phyloP scores from a whole-genome alignment of 2,329 filamentous ascomycete species.

The Curvularia hawaiiensis region DNA sequence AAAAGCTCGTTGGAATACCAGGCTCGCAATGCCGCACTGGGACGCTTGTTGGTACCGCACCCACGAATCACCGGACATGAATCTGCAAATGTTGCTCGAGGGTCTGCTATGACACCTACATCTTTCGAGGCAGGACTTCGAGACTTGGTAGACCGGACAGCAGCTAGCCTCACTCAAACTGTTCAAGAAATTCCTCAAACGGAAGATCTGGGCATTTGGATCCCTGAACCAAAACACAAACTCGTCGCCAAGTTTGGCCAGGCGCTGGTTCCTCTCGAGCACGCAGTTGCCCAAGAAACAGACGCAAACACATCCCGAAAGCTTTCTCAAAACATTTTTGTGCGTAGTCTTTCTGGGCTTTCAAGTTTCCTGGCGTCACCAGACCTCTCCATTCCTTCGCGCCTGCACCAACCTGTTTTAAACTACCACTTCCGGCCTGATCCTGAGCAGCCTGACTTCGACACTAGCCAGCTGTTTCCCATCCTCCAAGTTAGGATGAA shows the following conservation, averaged over 20 bases:
- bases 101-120: not conserved
- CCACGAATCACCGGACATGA: constrained; percentile 4
- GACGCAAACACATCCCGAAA: not conserved
- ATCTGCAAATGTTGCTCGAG: not conserved
- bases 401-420: constrained; percentile 21
- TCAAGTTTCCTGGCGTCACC: constrained; percentile 27
- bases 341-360: constrained; percentile 28
- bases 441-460: constrained; percentile 18
- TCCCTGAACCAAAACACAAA: constrained; percentile 18
- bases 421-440: constrained; percentile 33
- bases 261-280: constrained; percentile 26
- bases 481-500: constrained; percentile 32
- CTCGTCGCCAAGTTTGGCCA: constrained; percentile 34
- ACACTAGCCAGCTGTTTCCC: constrained; percentile 27
- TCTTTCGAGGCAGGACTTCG: constrained; percentile 2
- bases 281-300: constrained; percentile 5
- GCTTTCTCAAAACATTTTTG: constrained; percentile 19
- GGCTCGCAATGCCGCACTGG: constrained; percentile 26
- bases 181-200: not conserved
- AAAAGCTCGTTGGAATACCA: constrained; percentile 28
- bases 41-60: constrained; percentile 35
- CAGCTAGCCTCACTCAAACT: constrained; percentile 3
- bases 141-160: constrained; percentile 7
- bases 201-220: constrained; percentile 23
- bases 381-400: constrained; percentile 12